These are phyloP conservation scores for Metrosideros polymorpha DNA, from an alignment of 441 rosid species.

Conservation along the genomic window DNA sequence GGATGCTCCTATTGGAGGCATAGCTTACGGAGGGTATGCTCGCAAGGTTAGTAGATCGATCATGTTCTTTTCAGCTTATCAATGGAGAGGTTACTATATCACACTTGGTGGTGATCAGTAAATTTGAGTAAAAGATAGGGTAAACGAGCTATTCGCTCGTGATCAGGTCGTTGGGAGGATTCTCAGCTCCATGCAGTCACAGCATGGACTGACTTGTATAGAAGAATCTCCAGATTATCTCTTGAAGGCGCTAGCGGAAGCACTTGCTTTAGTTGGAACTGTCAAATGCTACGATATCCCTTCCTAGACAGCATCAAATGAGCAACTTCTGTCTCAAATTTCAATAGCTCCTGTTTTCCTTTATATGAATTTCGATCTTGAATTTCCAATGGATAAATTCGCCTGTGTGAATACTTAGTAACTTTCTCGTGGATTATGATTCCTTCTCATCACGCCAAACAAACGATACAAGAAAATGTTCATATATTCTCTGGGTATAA, in stretches of 20 bases:
- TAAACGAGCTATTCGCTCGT: background rate
- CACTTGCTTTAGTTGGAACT: conserved; percentile 41
- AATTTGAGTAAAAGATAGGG: background rate
- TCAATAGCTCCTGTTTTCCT: background rate
- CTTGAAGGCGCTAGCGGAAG: conserved; percentile 29
- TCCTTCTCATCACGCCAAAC: background rate
- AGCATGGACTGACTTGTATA: conserved; percentile 19
- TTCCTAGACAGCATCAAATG: background rate
- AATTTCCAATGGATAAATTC: background rate
- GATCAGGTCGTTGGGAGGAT: conserved; percentile 50
- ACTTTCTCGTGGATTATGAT: background rate
- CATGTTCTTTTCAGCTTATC: background rate
- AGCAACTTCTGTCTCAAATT: background rate
- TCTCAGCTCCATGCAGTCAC: conserved; percentile 29
- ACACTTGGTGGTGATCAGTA: background rate
- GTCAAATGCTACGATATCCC: conserved; percentile 30
- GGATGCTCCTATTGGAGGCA: conserved; percentile 33
- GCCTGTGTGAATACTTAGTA: background rate
- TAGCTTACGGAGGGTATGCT: conserved; percentile 65
- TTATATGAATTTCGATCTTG: background rate
- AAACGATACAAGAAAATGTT: background rate
- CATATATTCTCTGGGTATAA: background rate
- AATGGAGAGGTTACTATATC: background rate
- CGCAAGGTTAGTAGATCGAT: conserved; percentile 26
- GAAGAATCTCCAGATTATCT: conserved; percentile 45